Evolutionary conservation across 2,329 filamentous ascomycete species (phyloP).

Genomic region (Aspergillus costaricaensis): DNA sequence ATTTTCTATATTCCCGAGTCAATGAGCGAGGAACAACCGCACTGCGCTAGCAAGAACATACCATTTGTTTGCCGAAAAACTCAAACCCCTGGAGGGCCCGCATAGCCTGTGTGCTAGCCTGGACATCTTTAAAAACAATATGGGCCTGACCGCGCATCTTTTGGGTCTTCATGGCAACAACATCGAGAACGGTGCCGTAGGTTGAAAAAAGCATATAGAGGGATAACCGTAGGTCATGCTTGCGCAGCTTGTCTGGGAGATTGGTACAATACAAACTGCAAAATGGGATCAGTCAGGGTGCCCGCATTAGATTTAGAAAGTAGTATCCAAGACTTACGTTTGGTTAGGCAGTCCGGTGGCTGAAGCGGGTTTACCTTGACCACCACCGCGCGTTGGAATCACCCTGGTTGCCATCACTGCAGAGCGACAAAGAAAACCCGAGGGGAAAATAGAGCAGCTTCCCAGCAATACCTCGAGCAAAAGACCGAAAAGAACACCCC

Average conservation of each 20-base stretch:
- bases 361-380: conserved; percentile 33
- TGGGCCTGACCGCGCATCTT: conserved; percentile 98
- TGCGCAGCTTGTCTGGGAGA: conserved; percentile 85
- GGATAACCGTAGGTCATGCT: conserved; percentile 79
- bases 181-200: conserved; percentile 87
- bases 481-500: background rate
- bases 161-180: conserved; percentile 82
- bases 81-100: conserved; percentile 80
- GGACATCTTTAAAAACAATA: conserved; percentile 83
- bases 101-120: conserved; percentile 93
- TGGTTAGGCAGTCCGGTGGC: conserved; percentile 68
- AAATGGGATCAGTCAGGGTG: conserved; percentile 23
- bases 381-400: conserved; percentile 43
- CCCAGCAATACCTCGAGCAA: background rate
- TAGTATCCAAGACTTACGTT: conserved; percentile 58
- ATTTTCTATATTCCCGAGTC: conserved; percentile 65
- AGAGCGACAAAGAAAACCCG: conserved; percentile 1
- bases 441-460: background rate
- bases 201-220: conserved; percentile 94
- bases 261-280: conserved; percentile 84
- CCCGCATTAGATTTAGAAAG: conserved; percentile 2
- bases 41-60: conserved; percentile 50
- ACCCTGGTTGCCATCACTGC: conserved; percentile 42
- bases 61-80: conserved; percentile 83
- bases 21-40: conserved; percentile 5